Conservation (phyloP, 1,284 basidiomycete genomes). For the Rhodotorula sp. region DNA sequence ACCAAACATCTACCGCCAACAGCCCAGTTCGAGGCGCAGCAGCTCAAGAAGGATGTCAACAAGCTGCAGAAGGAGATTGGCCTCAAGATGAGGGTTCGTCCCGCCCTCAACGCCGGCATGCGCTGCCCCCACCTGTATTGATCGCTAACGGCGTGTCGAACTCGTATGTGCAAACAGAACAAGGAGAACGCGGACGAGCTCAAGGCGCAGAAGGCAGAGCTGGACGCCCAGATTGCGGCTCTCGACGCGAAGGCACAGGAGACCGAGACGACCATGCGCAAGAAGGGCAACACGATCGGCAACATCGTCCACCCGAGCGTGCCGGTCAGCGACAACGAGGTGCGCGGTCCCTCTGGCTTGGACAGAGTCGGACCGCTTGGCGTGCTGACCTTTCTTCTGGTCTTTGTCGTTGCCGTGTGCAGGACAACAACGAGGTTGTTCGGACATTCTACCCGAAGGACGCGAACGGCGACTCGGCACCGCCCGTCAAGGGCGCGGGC, state of each 20-base stretch:
- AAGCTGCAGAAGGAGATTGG: constrained; percentile 91
- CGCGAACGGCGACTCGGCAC: constrained; percentile 56
- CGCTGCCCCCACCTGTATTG: rapidly evolving
- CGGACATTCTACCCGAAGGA: constrained; percentile 85
- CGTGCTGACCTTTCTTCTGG: constrained; percentile 2
- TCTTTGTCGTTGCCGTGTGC: constrained; percentile 38
- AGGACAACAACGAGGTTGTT: constrained; percentile 82
- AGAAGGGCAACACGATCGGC: constrained; percentile 78
- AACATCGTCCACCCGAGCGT: constrained; percentile 89
- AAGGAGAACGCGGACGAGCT: constrained; percentile 77
- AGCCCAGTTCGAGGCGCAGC: constrained; percentile 85
- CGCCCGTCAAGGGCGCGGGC: constrained; percentile 51
- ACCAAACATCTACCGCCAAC: neutral
- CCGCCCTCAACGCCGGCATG: neutral
- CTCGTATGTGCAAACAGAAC: constrained; percentile 58
- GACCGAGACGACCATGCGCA: constrained; percentile 74
- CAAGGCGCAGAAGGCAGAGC: constrained; percentile 71
- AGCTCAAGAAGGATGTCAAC: constrained; percentile 79
- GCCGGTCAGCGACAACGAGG: constrained; percentile 86
- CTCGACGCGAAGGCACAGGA: constrained; percentile 75
- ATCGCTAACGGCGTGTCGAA: neutral
- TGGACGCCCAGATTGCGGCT: constrained; percentile 76
- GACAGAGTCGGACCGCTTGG: neutral
- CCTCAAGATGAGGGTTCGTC: constrained; percentile 79
- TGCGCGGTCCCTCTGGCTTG: constrained; percentile 50